Evolutionary conservation across 106 monocot genomes (phyloP), one percentile per base, ranked within the genome.

Genomic region (Dioscorea zingiberensis): DNA sequence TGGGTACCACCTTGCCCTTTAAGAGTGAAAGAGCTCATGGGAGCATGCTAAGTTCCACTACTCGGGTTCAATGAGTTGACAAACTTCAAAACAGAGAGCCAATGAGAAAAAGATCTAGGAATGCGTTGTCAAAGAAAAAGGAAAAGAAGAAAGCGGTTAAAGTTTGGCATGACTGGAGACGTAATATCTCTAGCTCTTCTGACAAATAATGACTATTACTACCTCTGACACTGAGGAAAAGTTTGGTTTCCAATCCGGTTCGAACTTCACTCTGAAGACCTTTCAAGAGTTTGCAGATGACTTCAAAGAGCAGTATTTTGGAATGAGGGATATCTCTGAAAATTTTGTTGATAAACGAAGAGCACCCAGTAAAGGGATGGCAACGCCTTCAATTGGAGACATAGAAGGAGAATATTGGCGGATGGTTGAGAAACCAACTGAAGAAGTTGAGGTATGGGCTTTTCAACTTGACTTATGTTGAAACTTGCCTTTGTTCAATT

Each of bases 341-440:
- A 74, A 55, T 21, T 21, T 47, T 32, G 8, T 21, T 29, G 47
- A 49, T 32, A n/a, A 54, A 68, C 51, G 61, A 53, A 44, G 48
- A 55, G 32, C 80, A 74, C 14, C 59, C 38, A 49, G 59, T 58
- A 13, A 74, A 85, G 74, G 66, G 55, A 15, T 82, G 75, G 80
- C 55, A 73, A 26, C n/a, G n/a, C 90, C 87, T 17, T 87, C 90
- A 24, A 73, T 87, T 16, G 87, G 84, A 14, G 90, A 90, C 62
- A 90, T 94, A 55, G 94, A 94, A 78, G 94, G 94, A 25, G 94
- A 94, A 82, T 94, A 90, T 72, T 94, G 94, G 94, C 71, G 94
- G 61, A 90, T 94, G 61, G 90, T 94, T 75, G 90, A 90, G 76
- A 82, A 87, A 44, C 68, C 82, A 64, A 47, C 82, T 62, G 76